phyloP scores from a whole-genome alignment of 140 eudicot genomes.

The Erigeron philadelphicus region DNA sequence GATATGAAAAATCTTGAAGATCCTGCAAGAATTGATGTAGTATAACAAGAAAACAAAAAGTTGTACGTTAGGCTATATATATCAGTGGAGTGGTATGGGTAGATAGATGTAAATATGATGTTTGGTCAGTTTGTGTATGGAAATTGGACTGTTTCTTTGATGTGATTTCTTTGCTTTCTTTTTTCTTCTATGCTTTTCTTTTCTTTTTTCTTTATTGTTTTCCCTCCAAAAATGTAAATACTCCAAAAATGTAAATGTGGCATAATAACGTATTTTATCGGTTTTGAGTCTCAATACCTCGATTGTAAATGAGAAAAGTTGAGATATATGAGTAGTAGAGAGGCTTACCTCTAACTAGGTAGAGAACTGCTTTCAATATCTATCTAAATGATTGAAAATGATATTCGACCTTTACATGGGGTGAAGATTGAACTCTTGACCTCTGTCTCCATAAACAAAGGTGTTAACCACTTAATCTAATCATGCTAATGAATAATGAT shows the following conservation, averaged over 20 bases:
- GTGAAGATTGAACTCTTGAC: too few relatives aligned
- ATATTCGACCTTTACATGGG: too few relatives aligned
- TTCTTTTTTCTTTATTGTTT: constrained; percentile 24
- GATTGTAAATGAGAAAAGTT: too few relatives aligned
- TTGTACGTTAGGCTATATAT: constrained; percentile 21
- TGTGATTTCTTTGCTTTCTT: constrained; percentile 31
- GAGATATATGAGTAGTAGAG: too few relatives aligned
- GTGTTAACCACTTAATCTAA: too few relatives aligned
- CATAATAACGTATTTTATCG: too few relatives aligned
- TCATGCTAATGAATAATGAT: too few relatives aligned
- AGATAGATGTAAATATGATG: constrained; percentile 27
- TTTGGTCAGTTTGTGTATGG: constrained; percentile 22
- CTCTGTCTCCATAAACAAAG: too few relatives aligned
- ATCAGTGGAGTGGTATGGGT: constrained; percentile 20
- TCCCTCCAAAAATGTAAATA: constrained; percentile 26
- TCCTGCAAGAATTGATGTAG: constrained; percentile 17
- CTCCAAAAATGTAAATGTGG: constrained; percentile 12
- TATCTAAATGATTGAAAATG: too few relatives aligned
- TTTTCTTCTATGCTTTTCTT: constrained; percentile 13
- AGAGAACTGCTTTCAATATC: too few relatives aligned
- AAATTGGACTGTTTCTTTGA: constrained; percentile 29
- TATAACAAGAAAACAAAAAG: constrained; percentile 19
- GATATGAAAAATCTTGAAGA: constrained; percentile 20
- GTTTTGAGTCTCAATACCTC: too few relatives aligned
- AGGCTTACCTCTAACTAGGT: too few relatives aligned